Evolutionary conservation across 805 yeast species (phyloP), one percentile per base, ranked within the genome.

Genomic region (Tetrapisispora taiwanensis): DNA sequence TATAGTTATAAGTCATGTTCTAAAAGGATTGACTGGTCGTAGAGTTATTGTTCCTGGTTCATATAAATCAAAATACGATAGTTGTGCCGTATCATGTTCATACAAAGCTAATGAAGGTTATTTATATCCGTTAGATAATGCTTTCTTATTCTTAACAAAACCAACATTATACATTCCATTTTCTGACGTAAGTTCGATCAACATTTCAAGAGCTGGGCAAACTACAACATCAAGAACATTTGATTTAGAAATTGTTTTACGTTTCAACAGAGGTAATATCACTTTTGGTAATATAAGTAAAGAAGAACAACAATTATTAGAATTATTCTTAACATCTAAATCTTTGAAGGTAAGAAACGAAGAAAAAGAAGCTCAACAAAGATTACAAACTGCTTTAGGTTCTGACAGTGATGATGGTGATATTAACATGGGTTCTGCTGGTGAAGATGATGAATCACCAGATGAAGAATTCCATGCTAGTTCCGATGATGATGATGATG

Each of bases 41-140:
- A 81, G 88, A 58, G 78, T 90, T 46, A 79, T 86, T 24, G 79
- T 80, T 35, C 95, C 97, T 0, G 95, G 95, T 13, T 71, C 83
- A 3, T 92, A 78, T 71, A 73, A 73, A 48, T 81, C 95, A 5
- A 76, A 80, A 33, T 81, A 79, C 57, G 79, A 78, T 37, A 87
- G 83, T 55, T 84, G 95, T 13, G 96, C 95, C 4, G 83, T 92
- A 26, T 74, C 87, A 18, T 90, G 97, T 67, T 86, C 97, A 7
- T 75, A 86, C 54, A 92, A 90, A 65, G 97, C 97, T 0, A 83
- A 85, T 41, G 97, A 92, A 69, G 97, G 98, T 26, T 84, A 88
- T 54, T 67, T 92, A 48, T 92, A 85, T 63, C 87, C 95, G n/a
- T 73, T 92, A 47, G 98, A 92, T 52, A 84, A 86, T 65, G 84